These are phyloP conservation scores for Russula dissimulans DNA, from an alignment of 768 basidiomycete species.

Conservation along the genomic window DNA sequence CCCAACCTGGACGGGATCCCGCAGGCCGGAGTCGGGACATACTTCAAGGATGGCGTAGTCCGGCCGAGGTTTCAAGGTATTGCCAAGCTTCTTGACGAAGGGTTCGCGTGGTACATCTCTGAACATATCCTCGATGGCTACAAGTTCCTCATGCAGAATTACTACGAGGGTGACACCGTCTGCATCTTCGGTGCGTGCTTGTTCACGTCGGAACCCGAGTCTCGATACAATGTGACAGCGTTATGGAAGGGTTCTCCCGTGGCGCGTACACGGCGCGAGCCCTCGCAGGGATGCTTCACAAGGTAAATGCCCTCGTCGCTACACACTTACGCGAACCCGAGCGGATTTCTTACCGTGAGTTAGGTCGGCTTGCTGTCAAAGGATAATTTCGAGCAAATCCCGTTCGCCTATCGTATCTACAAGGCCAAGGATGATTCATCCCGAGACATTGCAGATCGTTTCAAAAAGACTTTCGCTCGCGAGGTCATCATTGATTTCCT, in stretches of 20 bases:
- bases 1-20: not conserved
- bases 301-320: slow-evolving; percentile 31
- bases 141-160: no score
- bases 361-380: no score
- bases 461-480: slow-evolving; percentile 60
- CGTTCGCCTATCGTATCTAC: no score
- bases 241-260: slow-evolving; percentile 59
- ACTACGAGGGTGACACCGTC: no score
- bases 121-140: no score
- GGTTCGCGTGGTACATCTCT: no score
- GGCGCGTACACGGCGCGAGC: slow-evolving; percentile 59
- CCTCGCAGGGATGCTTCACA: slow-evolving; percentile 61
- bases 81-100: no score
- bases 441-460: slow-evolving; percentile 44
- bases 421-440: slow-evolving; percentile 28
- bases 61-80: no score
- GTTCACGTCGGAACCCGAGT: not conserved
- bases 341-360: no score
- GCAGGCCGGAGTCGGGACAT: no score
- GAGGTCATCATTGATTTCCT: slow-evolving; percentile 47
- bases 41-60: no score
- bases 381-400: no score
- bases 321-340: slow-evolving; percentile 23
- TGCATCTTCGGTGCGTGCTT: slow-evolving; percentile 54
- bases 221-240: not conserved